phyloP scores from a whole-genome alignment of 768 basidiomycete genomes.

The Phanerochaete carnosa region DNA sequence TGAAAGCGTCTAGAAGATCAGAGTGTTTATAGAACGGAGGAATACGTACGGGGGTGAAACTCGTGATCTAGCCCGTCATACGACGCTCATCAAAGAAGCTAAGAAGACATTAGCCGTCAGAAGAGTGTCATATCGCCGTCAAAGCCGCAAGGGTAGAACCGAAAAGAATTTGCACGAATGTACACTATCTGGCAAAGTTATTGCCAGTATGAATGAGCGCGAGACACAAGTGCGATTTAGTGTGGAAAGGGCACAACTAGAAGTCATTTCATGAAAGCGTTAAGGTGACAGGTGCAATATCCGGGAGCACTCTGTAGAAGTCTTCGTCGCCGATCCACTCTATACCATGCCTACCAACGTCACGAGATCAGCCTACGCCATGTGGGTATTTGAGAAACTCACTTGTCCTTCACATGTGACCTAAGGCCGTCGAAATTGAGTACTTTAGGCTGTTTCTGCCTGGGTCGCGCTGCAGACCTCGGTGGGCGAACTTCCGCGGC shows the following conservation, averaged over 20 bases:
- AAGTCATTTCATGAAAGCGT: neutral
- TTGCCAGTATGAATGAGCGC: too few species aligned
- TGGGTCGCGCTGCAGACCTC: neutral
- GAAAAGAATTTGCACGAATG: neutral
- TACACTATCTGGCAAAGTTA: too few species aligned
- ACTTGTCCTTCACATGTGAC: constrained; percentile 66
- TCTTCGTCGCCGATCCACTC: constrained; percentile 52
- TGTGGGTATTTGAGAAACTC: constrained; percentile 18
- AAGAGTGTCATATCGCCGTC: constrained; percentile 2
- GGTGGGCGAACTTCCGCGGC: neutral
- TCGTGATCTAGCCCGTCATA: neutral
- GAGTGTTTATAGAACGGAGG: neutral
- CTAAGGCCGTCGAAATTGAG: constrained; percentile 49
- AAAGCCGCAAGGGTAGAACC: neutral
- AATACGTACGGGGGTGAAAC: neutral
- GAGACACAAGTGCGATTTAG: neutral
- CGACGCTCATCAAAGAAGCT: neutral
- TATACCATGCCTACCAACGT: constrained; percentile 44
- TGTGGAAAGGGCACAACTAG: neutral
- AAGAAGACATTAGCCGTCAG: neutral
- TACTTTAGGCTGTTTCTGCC: neutral
- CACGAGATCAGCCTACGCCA: constrained; percentile 11
- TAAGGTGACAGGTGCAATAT: neutral
- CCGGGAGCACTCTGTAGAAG: constrained; percentile 30
- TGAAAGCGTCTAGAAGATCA: neutral